These are phyloP conservation scores for Royoungia palumana DNA, from an alignment of 768 basidiomycete species.

Conservation along the genomic window DNA sequence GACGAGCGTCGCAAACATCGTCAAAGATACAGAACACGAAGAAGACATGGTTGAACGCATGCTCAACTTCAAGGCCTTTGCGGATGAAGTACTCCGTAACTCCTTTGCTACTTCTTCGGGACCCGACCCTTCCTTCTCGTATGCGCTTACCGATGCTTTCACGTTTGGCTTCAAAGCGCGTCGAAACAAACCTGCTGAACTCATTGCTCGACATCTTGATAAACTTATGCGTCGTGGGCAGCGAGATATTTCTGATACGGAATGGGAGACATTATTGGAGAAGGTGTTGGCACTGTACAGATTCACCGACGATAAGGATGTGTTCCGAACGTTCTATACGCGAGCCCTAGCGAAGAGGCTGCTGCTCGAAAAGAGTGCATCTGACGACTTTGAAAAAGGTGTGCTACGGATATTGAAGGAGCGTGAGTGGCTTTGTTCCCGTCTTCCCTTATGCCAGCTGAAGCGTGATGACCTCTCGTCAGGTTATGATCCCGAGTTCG, in stretches of 20 bases:
- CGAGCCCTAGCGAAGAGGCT: slow-evolving; percentile 84
- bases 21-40: slow-evolving; percentile 58
- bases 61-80: slow-evolving; percentile 60
- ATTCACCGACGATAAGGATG: slow-evolving; percentile 89
- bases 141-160: slow-evolving; percentile 73
- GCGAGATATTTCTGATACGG: slow-evolving; percentile 56
- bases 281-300: slow-evolving; percentile 71
- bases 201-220: slow-evolving; percentile 91
- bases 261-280: slow-evolving; percentile 63
- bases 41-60: slow-evolving; percentile 77
- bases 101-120: slow-evolving; percentile 49
- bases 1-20: slow-evolving; percentile 60
- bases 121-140: slow-evolving; percentile 55
- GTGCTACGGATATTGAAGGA: slow-evolving; percentile 86
- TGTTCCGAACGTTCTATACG: slow-evolving; percentile 91
- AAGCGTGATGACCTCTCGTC: slow-evolving; percentile 15
- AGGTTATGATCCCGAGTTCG: slow-evolving; percentile 97
- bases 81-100: slow-evolving; percentile 45
- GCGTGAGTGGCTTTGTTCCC: slow-evolving; percentile 40
- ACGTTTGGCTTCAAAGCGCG: slow-evolving; percentile 68
- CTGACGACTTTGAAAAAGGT: slow-evolving; percentile 79
- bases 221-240: slow-evolving; percentile 85
- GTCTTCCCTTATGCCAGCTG: neutral
- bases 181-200: slow-evolving; percentile 83
- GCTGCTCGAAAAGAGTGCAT: slow-evolving; percentile 79